phyloP scores from a whole-genome alignment of 2,329 filamentous ascomycete genomes.

The Pseudohalonectria lignicola region DNA sequence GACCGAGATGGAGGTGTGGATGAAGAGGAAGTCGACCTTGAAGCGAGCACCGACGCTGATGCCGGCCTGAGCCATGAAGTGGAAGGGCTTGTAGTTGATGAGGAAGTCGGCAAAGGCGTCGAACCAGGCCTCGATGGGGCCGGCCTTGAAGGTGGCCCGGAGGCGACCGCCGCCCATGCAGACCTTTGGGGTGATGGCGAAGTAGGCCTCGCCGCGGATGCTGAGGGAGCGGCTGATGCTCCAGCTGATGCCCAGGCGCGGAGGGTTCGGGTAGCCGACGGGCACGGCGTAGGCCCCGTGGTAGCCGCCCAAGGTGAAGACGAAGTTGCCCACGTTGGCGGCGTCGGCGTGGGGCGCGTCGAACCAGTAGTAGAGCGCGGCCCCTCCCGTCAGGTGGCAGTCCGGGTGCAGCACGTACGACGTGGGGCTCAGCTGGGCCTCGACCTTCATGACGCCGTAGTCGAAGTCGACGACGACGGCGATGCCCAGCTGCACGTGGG shows the following conservation, averaged over 20 bases:
- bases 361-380: conserved; percentile 29
- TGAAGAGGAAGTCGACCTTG: conserved; percentile 15
- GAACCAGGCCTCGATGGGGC: conserved; percentile 21
- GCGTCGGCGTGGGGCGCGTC: conserved; percentile 7
- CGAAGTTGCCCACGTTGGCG: conserved; percentile 23
- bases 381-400: conserved; percentile 30
- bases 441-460: conserved; percentile 21
- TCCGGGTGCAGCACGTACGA: conserved; percentile 25
- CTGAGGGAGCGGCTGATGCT: conserved; percentile 15
- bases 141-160: conserved; percentile 6
- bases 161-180: conserved; percentile 29
- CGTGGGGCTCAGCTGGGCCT: conserved; percentile 25
- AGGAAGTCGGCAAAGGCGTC: conserved; percentile 24
- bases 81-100: conserved; percentile 26
- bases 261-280: conserved; percentile 22
- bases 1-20: conserved; percentile 13
- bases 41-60: conserved; percentile 16
- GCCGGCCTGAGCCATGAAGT: conserved; percentile 18
- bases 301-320: conserved; percentile 34
- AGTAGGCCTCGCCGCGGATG: conserved; percentile 29
- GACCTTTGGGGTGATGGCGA: conserved; percentile 30
- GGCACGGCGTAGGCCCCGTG: conserved; percentile 24
- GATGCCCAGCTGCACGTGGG: conserved; percentile 26
- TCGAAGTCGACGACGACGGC: conserved; percentile 19
- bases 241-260: conserved; percentile 27